A percentile compares a stretch with the other conserved stretches of the same genome.
Evolutionary conservation across 2,329 filamentous ascomycete genomes (phyloP).

Genomic region (Colletotrichum euphorbiae): DNA sequence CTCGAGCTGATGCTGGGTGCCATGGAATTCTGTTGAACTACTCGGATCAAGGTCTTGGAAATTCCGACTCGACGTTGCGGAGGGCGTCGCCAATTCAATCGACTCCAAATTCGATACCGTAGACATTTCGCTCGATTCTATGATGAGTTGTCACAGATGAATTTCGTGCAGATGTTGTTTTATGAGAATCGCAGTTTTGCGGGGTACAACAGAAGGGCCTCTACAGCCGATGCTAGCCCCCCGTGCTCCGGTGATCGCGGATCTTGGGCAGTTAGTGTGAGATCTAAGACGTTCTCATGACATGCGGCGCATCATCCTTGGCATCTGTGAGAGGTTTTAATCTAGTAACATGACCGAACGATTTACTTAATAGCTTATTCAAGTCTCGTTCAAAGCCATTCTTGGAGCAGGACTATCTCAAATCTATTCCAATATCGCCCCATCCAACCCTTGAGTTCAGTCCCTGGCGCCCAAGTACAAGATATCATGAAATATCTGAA

Average conservation of each 20-base stretch:
- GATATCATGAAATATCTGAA: slow-evolving; percentile 46
- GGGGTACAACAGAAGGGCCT: background rate
- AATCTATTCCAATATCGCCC: slow-evolving; percentile 31
- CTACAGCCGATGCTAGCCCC: slow-evolving; percentile 14
- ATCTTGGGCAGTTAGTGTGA: background rate
- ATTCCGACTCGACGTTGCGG: background rate
- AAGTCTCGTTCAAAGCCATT: background rate
- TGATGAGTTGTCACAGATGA: background rate
- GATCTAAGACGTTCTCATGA: slow-evolving; percentile 8
- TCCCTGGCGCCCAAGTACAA: slow-evolving; percentile 45
- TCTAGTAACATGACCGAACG: too few species aligned
- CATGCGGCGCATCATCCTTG: background rate
- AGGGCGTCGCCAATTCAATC: background rate
- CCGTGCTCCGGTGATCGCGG: slow-evolving; percentile 5
- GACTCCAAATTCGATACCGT: slow-evolving; percentile 1
- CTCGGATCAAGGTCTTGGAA: background rate
- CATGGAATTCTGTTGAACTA: background rate
- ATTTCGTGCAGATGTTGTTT: background rate
- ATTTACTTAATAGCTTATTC: background rate
- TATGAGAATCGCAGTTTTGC: background rate
- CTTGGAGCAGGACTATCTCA: background rate
- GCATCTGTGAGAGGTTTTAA: background rate
- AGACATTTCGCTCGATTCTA: background rate
- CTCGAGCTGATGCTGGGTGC: slow-evolving; percentile 25
- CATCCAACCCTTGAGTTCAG: slow-evolving; percentile 42